These are phyloP conservation scores for Rhododendron simsii DNA, from an alignment of 148 eudicot species.

Conservation along the genomic window DNA sequence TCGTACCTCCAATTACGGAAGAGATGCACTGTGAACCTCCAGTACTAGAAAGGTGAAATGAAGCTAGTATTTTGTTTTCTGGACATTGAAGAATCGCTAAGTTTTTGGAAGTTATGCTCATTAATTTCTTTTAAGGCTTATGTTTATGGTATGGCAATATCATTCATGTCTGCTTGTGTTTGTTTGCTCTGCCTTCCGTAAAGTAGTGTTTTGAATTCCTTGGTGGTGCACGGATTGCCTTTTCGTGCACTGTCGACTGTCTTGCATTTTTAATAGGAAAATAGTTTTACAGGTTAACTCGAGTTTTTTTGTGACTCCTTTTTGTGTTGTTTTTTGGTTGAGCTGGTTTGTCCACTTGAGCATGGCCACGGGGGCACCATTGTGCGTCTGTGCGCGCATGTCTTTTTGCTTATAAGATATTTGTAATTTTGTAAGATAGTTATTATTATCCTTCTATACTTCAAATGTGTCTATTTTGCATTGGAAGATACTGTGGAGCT, in stretches of 20 bases:
- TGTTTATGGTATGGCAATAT: background rate
- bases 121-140: background rate
- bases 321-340: background rate
- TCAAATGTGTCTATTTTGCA: background rate
- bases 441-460: background rate
- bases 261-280: background rate
- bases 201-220: background rate
- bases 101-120: background rate
- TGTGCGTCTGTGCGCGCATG: background rate
- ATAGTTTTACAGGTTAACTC: background rate
- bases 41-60: constrained; percentile 71
- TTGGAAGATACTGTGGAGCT: background rate
- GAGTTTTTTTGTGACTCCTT: background rate
- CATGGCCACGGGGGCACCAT: background rate
- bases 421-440: background rate
- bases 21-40: constrained; percentile 80
- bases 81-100: background rate
- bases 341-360: background rate
- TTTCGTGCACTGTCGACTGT: background rate
- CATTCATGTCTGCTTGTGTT: background rate
- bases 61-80: background rate
- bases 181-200: background rate
- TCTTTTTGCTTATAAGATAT: background rate
- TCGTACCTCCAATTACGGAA: constrained; percentile 71
- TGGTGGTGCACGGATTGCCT: background rate